Base-by-base conservation (phyloP, 1,284 basidiomycete genomes). In the Naganishia albida region DNA sequence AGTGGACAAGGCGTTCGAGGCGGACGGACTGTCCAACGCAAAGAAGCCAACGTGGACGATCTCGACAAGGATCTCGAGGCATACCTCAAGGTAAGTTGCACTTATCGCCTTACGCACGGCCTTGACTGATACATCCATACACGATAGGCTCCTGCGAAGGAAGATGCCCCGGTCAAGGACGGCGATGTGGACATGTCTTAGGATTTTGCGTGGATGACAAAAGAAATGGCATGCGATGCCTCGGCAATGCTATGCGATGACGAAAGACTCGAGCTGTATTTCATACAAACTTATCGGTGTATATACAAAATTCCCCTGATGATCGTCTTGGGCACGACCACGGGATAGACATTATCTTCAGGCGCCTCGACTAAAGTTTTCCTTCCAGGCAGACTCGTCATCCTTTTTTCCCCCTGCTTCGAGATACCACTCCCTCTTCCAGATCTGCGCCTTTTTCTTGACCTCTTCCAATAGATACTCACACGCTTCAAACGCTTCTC, bases 41-140 rank as follows among this genome's bases (percentile, higher is more conserved):
- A 60, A 34, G 80, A 81, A 1, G 80, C 89, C 74, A 91, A 89
- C 8, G 87, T 85, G 4, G 89, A 87, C 63, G 91, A 96, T 70
- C 80, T 97, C 64, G 94, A 97, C 78, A 87, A 86, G 74, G 93
- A 97, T 80, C 78, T 97, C 68, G 93, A 96, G 71, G 86, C 88
- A 1, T 96, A 94, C 78, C 93, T 95, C 91, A 85, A 56, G 34
- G 64, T 60, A 30, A 38, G 56, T 54, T 20, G 34, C 3, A 20
- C 46, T 28, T 23, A 83, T 23, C 85, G 86, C 67, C 83, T 85
- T n/a, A 54, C 67, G 7, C 66, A 20, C 28, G 39, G 28, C 15
- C 20, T 57, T 2, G 6, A 23, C 46, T 25, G 20, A 53, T 28
- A 34, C 23, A 3, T 16, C 38, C 18, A n/a, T 23, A 10, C n/a